Conservation (phyloP, 164 flowering plant genomes). For the Houttuynia cordata region DNA sequence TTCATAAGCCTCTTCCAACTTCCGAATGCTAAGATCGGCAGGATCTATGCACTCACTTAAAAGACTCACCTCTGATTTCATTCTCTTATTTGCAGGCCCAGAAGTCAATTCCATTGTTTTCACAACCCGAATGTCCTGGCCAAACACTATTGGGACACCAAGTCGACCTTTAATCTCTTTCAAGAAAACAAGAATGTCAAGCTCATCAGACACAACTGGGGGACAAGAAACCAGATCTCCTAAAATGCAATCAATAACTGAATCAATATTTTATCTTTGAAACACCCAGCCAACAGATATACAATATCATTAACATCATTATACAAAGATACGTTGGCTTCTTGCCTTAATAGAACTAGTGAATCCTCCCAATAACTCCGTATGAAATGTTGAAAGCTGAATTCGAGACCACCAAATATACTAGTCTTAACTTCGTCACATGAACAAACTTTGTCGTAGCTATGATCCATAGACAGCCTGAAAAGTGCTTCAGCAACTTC, state of each 20-base stretch:
- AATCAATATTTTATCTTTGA: slow-evolving; percentile 16
- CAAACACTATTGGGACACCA: slow-evolving; percentile 42
- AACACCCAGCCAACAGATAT: slow-evolving; percentile 17
- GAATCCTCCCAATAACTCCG: slow-evolving; percentile 46
- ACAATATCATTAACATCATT: slow-evolving; percentile 19
- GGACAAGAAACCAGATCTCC: slow-evolving; percentile 44
- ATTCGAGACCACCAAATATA: slow-evolving; percentile 27
- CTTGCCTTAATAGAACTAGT: slow-evolving; percentile 27
- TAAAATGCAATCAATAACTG: slow-evolving; percentile 31
- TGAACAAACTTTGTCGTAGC: slow-evolving; percentile 7
- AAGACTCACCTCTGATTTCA: slow-evolving; percentile 40
- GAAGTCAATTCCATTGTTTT: slow-evolving; percentile 24
- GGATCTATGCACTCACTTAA: slow-evolving; percentile 13
- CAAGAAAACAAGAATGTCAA: slow-evolving; percentile 39
- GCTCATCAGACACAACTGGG: slow-evolving; percentile 59
- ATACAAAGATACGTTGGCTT: background rate
- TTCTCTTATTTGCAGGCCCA: background rate
- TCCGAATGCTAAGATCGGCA: slow-evolving; percentile 14
- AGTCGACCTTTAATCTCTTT: slow-evolving; percentile 33
- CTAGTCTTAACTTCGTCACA: slow-evolving; percentile 16
- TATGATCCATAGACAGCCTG: slow-evolving; percentile 39
- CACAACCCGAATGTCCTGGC: slow-evolving; percentile 59
- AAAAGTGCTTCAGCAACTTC: slow-evolving; percentile 56
- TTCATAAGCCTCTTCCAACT: slow-evolving; percentile 41
- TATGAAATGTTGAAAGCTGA: slow-evolving; percentile 32